Conservation (phyloP, 2,329 filamentous ascomycete species). For the Gnomoniopsis sp. region DNA sequence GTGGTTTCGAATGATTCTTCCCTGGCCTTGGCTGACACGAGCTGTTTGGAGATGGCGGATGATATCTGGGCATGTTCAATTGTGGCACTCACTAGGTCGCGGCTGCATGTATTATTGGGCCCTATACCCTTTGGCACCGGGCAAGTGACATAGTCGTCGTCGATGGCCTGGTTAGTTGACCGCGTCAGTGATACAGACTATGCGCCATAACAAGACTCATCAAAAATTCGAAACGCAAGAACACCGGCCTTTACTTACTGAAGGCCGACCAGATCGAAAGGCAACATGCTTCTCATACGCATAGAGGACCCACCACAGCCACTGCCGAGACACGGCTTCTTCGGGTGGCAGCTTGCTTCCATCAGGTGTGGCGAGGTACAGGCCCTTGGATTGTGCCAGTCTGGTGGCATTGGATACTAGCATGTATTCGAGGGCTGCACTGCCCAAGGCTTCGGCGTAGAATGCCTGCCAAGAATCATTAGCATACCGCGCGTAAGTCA, state of each 20-base stretch:
- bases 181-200: no score
- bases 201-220: no score
- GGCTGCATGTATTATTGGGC: neutral
- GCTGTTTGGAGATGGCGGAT: slow-evolving; percentile 13
- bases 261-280: slow-evolving; percentile 19
- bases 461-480: neutral
- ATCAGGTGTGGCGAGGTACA: neutral
- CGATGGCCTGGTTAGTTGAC: slow-evolving; percentile 10
- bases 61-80: slow-evolving; percentile 16
- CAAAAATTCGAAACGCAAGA: neutral
- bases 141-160: slow-evolving; percentile 19
- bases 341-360: neutral
- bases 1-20: neutral
- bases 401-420: slow-evolving; percentile 6
- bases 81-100: slow-evolving; percentile 8
- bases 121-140: slow-evolving; percentile 2
- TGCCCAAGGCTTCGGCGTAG: slow-evolving; percentile 4
- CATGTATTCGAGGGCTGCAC: slow-evolving; percentile 8
- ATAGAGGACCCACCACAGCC: slow-evolving; percentile 21
- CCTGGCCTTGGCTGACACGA: slow-evolving; percentile 8
- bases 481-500: neutral
- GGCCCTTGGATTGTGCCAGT: neutral
- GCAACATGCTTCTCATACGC: slow-evolving; percentile 21
- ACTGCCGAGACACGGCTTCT: slow-evolving; percentile 16
- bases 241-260: slow-evolving; percentile 11